Base-by-base conservation (phyloP, 371 early-diverging fungal species). In the Entomophthora muscae region DNA sequence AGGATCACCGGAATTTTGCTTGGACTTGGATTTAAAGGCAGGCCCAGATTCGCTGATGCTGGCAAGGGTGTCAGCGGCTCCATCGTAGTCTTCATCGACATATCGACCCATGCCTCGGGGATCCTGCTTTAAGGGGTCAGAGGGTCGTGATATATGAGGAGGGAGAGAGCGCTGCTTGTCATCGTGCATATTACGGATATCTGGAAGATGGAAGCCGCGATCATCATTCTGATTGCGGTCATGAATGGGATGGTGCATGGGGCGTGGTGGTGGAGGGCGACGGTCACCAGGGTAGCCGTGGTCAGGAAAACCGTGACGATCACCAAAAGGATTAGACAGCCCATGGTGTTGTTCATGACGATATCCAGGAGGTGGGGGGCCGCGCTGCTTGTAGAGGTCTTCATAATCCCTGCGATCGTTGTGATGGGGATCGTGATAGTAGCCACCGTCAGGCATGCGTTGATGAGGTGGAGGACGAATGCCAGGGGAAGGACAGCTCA, bases 31-130 rank as follows among this genome's bases (percentile, higher is more conserved):
- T 42, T 42, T 42, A 17, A 42, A 42, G 17, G 42, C 42, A 42
- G 42, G 42, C 10, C 10, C 42, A 31, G 63, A 52, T 31, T 63
- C 54, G 3, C 63, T 63, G 3, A 63, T 63, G 21, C 63, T 53
- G 13, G 54, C 63, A 12, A 63, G 31, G 22, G 63, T 30, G 22
- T 64, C 57, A 28, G 32, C 57, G 23, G 63, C 52, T 21, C 64
- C 57, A 27, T 64, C 64, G 23, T 64, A 64, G 22, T 64, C 64
- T 13, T 64, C 64, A 57, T 64, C 64, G 22, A 64, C 58, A 27
- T 56, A 42, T 3, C 64, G n/a, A 33, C n/a, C 31, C 23, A 12
- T 24, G 64, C 26, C 12, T 57, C 57, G 29, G 13, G 7, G 52
- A 57, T 58, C 33, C 42, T n/a, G 52, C 52, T 12, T 26, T 21